phyloP scores from a whole-genome alignment of 2,329 filamentous ascomycete species.

The Calonectria honghensis region DNA sequence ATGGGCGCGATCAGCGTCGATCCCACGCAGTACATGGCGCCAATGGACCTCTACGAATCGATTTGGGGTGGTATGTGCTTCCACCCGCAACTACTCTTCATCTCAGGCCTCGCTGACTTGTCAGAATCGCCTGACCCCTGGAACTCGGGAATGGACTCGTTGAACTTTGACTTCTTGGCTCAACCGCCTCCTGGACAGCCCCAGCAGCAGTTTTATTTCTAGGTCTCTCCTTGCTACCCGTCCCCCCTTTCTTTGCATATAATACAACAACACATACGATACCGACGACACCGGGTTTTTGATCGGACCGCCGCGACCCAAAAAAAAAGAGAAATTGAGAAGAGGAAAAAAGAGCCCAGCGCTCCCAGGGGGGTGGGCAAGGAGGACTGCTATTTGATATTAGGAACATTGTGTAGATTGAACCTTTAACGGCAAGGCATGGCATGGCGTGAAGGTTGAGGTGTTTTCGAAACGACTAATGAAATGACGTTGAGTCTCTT shows the following conservation, averaged over 20 bases:
- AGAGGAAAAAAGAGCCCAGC: neutral
- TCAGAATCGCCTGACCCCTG: conserved; percentile 77
- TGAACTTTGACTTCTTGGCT: conserved; percentile 77
- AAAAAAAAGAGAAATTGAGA: neutral
- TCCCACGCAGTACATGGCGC: conserved; percentile 76
- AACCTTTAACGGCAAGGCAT: conserved; percentile 27
- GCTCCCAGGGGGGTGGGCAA: neutral
- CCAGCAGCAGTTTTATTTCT: conserved; percentile 76
- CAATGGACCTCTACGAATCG: conserved; percentile 81
- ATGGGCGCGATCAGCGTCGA: conserved; percentile 72
- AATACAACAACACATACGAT: neutral
- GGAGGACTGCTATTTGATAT: conserved; percentile 22
- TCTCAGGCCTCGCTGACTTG: conserved; percentile 41
- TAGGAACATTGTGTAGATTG: conserved; percentile 33
- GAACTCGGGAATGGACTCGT: conserved; percentile 72
- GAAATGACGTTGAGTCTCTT: conserved; percentile 22
- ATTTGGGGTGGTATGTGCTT: conserved; percentile 78
- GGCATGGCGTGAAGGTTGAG: conserved; percentile 35
- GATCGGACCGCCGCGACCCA: neutral
- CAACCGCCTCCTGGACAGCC: conserved; percentile 76
- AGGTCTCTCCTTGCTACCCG: conserved; percentile 31
- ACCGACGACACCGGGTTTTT: conserved; percentile 17
- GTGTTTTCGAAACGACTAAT: conserved; percentile 27
- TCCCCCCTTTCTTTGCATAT: neutral
- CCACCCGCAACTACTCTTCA: conserved; percentile 27